These are phyloP conservation scores for Toxicodendron radicans DNA, from an alignment of 345 rosid species.

Conservation along the genomic window DNA sequence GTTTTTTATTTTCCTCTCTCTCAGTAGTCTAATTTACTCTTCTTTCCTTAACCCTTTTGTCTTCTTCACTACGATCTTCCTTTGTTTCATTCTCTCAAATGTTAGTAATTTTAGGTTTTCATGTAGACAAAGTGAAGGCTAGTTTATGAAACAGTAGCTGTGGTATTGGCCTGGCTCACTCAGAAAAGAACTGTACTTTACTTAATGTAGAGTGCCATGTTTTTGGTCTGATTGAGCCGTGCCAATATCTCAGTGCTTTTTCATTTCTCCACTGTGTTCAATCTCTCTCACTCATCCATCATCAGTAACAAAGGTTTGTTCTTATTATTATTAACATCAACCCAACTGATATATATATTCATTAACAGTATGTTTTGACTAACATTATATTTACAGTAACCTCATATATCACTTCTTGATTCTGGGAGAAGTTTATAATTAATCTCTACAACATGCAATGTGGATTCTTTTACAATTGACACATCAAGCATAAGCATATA, in stretches of 20 bases:
- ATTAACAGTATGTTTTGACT: too few relatives aligned
- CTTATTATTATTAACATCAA: background rate
- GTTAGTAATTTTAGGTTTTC: background rate
- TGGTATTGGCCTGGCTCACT: conserved; percentile 98
- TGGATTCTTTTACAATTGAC: too few relatives aligned
- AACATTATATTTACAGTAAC: too few relatives aligned
- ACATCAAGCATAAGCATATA: too few relatives aligned
- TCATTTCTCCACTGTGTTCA: conserved; percentile 25
- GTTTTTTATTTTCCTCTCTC: background rate
- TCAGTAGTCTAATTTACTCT: too few relatives aligned
- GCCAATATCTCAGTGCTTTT: conserved; percentile 89
- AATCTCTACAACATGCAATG: too few relatives aligned
- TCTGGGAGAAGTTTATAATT: too few relatives aligned
- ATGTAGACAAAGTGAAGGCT: too few relatives aligned
- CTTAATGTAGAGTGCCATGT: background rate
- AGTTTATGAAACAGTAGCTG: conserved; percentile 41
- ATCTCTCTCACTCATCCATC: too few relatives aligned
- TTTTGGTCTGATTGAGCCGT: conserved; percentile 85
- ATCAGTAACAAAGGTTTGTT: conserved; percentile 12
- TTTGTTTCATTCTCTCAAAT: background rate
- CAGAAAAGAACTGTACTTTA: conserved; percentile 36
- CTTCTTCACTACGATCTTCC: background rate
- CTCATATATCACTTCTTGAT: too few relatives aligned
- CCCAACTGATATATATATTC: too few relatives aligned
- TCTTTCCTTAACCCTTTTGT: background rate